phyloP scores from a whole-genome alignment of 2,329 filamentous ascomycete species.

The Dactylellina haptotyla region DNA sequence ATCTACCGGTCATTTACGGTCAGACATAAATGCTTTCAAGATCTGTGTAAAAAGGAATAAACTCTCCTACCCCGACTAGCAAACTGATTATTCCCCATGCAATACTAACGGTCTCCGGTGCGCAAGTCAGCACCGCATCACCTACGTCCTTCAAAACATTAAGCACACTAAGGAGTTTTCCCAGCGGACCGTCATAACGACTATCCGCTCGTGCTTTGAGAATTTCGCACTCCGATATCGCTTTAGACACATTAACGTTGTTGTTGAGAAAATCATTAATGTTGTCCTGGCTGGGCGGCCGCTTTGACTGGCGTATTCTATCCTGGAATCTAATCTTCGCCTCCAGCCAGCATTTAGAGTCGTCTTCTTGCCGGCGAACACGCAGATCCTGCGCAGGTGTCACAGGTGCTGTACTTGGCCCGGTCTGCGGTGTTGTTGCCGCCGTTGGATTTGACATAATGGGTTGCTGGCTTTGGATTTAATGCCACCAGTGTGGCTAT shows the following conservation, averaged over 20 bases:
- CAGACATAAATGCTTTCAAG: not conserved
- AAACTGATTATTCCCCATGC: slow-evolving; percentile 34
- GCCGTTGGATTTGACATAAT: too few relatives aligned
- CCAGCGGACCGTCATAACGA: slow-evolving; percentile 25
- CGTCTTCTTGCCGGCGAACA: not conserved
- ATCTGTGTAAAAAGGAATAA: not conserved
- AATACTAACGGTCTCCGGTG: slow-evolving; percentile 33
- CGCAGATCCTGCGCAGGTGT: not conserved
- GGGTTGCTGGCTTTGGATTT: too few relatives aligned
- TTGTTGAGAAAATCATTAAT: slow-evolving; percentile 26
- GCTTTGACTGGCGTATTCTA: slow-evolving; percentile 6
- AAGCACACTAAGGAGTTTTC: slow-evolving; percentile 20
- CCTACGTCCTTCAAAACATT: slow-evolving; percentile 26
- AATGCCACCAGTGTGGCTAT: too few relatives aligned
- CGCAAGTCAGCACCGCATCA: slow-evolving; percentile 20
- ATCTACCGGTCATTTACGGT: not conserved
- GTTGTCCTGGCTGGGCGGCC: slow-evolving; percentile 19
- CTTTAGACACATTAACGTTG: slow-evolving; percentile 23
- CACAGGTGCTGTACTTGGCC: not conserved
- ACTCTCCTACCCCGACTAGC: slow-evolving; percentile 20
- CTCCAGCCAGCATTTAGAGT: slow-evolving; percentile 31
- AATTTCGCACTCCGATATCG: slow-evolving; percentile 25
- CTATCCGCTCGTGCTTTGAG: slow-evolving; percentile 20
- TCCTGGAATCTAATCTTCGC: slow-evolving; percentile 24
- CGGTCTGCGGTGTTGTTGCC: not conserved